phyloP scores from a whole-genome alignment of 306 rosid species.

The Dicorynia guianensis region DNA sequence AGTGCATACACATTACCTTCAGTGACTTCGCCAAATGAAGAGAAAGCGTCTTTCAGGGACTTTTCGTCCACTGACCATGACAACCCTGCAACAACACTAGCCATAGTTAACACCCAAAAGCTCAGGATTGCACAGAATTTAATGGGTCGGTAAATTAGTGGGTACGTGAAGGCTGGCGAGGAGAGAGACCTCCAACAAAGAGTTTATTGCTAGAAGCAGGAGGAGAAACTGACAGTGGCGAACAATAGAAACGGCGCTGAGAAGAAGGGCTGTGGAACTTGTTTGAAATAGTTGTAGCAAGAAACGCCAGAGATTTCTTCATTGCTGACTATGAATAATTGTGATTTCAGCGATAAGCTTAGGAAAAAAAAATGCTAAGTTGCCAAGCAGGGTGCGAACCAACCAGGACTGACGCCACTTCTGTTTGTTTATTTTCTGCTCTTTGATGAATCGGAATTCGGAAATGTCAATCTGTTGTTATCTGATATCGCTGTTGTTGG shows the following conservation, averaged over 20 bases:
- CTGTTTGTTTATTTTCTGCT: no score
- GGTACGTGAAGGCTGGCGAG: not conserved
- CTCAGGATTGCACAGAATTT: not conserved
- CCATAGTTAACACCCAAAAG: conserved; percentile 10
- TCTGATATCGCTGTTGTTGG: no score
- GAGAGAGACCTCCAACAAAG: conserved; percentile 75
- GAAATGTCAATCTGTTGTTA: no score
- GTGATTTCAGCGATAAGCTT: no score
- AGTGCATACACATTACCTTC: conserved; percentile 54
- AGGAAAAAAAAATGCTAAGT: no score
- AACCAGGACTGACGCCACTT: no score
- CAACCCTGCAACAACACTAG: conserved; percentile 59
- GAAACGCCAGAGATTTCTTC: conserved; percentile 30
- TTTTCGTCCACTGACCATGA: conserved; percentile 92
- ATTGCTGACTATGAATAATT: not conserved
- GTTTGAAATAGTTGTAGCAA: conserved; percentile 19
- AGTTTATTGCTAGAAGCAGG: conserved; percentile 63
- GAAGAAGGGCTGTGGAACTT: conserved; percentile 34
- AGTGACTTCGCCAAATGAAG: conserved; percentile 81
- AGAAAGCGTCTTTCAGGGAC: conserved; percentile 78
- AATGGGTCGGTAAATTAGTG: not conserved
- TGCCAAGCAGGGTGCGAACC: no score
- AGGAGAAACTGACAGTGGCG: conserved; percentile 48
- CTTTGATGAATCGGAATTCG: no score
- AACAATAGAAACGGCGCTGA: conserved; percentile 51